Evolutionary conservation across 2,329 filamentous ascomycete genomes (phyloP).

Genomic region (Grosmannia huntii): DNA sequence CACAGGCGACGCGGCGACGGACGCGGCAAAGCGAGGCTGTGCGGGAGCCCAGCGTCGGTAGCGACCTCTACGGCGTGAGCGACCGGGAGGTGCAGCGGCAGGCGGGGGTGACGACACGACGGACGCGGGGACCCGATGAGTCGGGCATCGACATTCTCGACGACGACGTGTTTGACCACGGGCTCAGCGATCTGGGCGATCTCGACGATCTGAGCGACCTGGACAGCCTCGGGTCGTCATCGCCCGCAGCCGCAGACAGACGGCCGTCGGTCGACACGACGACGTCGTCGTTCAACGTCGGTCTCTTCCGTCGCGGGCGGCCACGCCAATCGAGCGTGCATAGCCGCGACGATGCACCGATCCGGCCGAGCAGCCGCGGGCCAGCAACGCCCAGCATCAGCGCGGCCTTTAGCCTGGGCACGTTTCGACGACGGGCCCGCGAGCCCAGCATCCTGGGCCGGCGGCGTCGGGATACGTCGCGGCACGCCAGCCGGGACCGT

Average conservation of each 20-base stretch:
- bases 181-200: slow-evolving; percentile 17
- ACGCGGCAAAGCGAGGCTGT: slow-evolving; percentile 19
- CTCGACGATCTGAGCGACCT: slow-evolving; percentile 14
- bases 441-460: slow-evolving; percentile 51
- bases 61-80: slow-evolving; percentile 5
- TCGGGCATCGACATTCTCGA: slow-evolving; percentile 34
- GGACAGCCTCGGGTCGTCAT: slow-evolving; percentile 10
- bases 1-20: background rate
- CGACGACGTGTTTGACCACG: slow-evolving; percentile 32
- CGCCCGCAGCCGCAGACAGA: slow-evolving; percentile 8
- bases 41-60: slow-evolving; percentile 20
- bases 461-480: slow-evolving; percentile 29
- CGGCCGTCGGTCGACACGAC: slow-evolving; percentile 18
- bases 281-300: slow-evolving; percentile 31
- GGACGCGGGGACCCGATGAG: slow-evolving; percentile 20
- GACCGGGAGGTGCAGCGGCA: background rate
- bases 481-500: slow-evolving; percentile 11
- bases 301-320: slow-evolving; percentile 29
- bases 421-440: slow-evolving; percentile 42
- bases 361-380: slow-evolving; percentile 39
- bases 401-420: slow-evolving; percentile 40
- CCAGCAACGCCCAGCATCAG: slow-evolving; percentile 34
- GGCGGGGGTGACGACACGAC: slow-evolving; percentile 11
- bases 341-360: slow-evolving; percentile 36
- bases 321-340: slow-evolving; percentile 38